A percentile compares a stretch with the other conserved stretches of the same genome.
Evolutionary conservation across 1,139 yeast genomes (phyloP).

Genomic region (Protomyces gravidus): DNA sequence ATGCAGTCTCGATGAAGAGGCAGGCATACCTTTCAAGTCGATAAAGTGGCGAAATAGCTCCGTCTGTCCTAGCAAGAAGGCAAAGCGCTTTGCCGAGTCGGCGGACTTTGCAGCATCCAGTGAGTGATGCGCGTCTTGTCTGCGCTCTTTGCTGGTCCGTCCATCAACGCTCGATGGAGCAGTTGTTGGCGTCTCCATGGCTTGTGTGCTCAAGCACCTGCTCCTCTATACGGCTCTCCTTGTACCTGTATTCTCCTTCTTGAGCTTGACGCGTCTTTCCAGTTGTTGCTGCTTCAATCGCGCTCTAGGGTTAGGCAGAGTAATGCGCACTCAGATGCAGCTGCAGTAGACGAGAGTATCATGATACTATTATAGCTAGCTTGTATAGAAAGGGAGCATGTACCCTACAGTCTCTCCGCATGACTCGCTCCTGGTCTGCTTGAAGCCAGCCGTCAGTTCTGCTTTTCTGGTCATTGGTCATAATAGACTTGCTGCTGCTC

Average conservation of each 20-base stretch:
- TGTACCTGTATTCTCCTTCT: too few species aligned
- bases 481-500: constrained; percentile 19
- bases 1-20: too few species aligned
- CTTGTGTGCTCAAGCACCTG: too few species aligned
- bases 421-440: not conserved
- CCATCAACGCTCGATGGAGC: constrained; percentile 20
- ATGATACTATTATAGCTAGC: too few species aligned
- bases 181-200: constrained; percentile 9
- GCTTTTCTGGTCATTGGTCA: constrained; percentile 11
- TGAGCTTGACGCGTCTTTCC: not conserved
- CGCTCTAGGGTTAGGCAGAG: too few species aligned
- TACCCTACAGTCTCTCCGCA: not conserved
- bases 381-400: too few species aligned
- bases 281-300: too few species aligned
- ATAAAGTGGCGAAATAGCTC: constrained; percentile 77
- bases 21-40: constrained; percentile 67
- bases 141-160: constrained; percentile 12
- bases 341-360: too few species aligned
- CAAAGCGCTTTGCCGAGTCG: constrained; percentile 77
- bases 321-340: too few species aligned
- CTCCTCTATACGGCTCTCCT: too few species aligned
- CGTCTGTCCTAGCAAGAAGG: constrained; percentile 74
- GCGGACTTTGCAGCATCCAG: constrained; percentile 37
- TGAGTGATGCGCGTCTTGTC: constrained; percentile 16
- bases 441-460: constrained; percentile 7